A percentile compares a stretch with the other conserved stretches of the same genome.
These are phyloP conservation scores for Phialophora expanda DNA, from an alignment of 2,329 filamentous ascomycete genomes.

Conservation along the genomic window DNA sequence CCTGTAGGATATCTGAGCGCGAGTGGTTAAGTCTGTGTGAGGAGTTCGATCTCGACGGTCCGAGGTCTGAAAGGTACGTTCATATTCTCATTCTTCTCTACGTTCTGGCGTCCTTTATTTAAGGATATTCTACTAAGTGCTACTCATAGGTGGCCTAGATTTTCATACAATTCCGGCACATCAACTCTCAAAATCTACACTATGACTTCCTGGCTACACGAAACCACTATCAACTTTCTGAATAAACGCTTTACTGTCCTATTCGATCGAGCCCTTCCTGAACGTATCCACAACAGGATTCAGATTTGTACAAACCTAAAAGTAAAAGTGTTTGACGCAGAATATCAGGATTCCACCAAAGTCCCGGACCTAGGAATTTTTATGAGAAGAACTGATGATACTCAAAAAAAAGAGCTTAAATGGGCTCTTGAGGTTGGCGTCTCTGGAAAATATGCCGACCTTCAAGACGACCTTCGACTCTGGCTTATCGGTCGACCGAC, in stretches of 20 bases:
- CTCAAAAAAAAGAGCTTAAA: conserved; percentile 5
- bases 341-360: conserved; percentile 1
- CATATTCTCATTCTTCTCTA: background rate
- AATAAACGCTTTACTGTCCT: background rate
- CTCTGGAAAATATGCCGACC: conserved; percentile 13
- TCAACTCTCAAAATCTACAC: conserved; percentile 17
- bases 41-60: conserved; percentile 6
- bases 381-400: conserved; percentile 10
- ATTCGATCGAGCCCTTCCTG: conserved; percentile 1
- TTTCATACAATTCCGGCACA: conserved; percentile 17
- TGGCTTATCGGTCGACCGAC: conserved; percentile 14
- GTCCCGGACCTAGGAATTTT: conserved; percentile 12
- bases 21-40: conserved; percentile 12
- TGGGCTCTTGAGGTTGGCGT: conserved; percentile 18
- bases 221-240: conserved; percentile 1
- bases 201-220: conserved; percentile 6
- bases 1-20: conserved; percentile 14
- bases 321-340: background rate
- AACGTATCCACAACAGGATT: background rate
- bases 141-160: conserved; percentile 10
- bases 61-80: background rate
- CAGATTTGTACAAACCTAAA: background rate
- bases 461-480: conserved; percentile 9
- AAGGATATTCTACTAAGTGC: background rate
- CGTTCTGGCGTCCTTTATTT: conserved; percentile 5